Evolutionary conservation across 495 filamentous ascomycete species (phyloP).

Genomic region (Aspergillus ostianus): DNA sequence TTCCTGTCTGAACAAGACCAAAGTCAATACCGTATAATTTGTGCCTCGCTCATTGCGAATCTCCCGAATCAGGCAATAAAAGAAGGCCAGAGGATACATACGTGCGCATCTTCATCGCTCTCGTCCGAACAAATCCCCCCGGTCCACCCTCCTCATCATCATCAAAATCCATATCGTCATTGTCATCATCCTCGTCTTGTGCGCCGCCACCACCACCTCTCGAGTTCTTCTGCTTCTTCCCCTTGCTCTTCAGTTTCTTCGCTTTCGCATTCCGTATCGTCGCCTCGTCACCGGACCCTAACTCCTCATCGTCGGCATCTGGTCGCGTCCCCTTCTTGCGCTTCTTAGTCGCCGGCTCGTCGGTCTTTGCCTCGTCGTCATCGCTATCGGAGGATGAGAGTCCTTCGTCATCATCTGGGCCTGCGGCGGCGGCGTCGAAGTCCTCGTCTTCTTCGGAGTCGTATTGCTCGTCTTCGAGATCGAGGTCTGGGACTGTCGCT

Average conservation of each 20-base stretch:
- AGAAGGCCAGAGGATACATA: conserved; percentile 24
- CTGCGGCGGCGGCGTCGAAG: conserved; percentile 44
- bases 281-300: conserved; percentile 75
- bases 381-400: conserved; percentile 22
- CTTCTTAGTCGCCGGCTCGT: conserved; percentile 40
- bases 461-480: conserved; percentile 57
- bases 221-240: conserved; percentile 49
- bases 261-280: conserved; percentile 63
- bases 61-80: neutral
- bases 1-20: conserved; percentile 44
- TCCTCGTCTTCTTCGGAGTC: conserved; percentile 73
- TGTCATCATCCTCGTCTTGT: conserved; percentile 41
- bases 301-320: conserved; percentile 32
- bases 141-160: conserved; percentile 61
- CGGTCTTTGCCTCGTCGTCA: conserved; percentile 18
- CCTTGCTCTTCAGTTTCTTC: conserved; percentile 11
- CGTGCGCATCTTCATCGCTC: conserved; percentile 64
- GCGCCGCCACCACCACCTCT: conserved; percentile 36
- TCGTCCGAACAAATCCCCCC: conserved; percentile 80
- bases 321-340: conserved; percentile 34
- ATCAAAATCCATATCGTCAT: conserved; percentile 52
- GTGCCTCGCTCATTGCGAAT: neutral
- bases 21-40: conserved; percentile 6
- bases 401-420: conserved; percentile 38
- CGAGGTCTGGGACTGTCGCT: conserved; percentile 21